Conservation (phyloP, 192 early-diverging fungal species). For the Lunasporangiospora selenospora region DNA sequence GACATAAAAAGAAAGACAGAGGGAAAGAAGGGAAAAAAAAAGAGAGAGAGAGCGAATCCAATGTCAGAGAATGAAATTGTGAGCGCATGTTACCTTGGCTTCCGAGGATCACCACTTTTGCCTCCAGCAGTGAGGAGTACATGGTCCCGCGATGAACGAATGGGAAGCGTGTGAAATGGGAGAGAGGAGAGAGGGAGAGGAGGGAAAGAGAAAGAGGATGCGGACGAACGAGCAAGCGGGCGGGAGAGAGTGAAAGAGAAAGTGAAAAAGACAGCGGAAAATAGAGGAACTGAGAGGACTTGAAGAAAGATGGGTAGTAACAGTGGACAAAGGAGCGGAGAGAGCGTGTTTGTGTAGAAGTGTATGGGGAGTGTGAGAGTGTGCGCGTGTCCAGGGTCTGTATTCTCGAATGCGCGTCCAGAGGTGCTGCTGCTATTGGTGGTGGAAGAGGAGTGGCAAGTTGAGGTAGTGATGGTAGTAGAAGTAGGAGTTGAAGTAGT, state of each 20-base stretch:
- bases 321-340: neutral
- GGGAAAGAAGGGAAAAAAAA: too few species aligned
- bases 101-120: constrained; percentile 78
- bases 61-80: too few species aligned
- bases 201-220: too few species aligned
- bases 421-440: neutral
- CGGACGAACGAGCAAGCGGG: too few species aligned
- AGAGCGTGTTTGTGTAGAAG: neutral
- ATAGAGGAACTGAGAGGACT: neutral
- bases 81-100: constrained; percentile 80
- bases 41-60: too few species aligned
- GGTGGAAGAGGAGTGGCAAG: neutral
- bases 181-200: too few species aligned
- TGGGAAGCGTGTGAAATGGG: too few species aligned
- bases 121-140: constrained; percentile 63
- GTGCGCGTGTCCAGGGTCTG: neutral
- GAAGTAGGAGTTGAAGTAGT: neutral
- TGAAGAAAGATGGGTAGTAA: neutral
- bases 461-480: constrained; percentile 12
- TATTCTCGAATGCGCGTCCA: neutral
- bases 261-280: neutral
- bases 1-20: too few species aligned
- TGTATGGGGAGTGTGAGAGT: neutral
- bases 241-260: neutral
- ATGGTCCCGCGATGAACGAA: too few species aligned